Base-by-base conservation (phyloP, 176 grass and related monocot genomes). In the Juncus inflexus region DNA sequence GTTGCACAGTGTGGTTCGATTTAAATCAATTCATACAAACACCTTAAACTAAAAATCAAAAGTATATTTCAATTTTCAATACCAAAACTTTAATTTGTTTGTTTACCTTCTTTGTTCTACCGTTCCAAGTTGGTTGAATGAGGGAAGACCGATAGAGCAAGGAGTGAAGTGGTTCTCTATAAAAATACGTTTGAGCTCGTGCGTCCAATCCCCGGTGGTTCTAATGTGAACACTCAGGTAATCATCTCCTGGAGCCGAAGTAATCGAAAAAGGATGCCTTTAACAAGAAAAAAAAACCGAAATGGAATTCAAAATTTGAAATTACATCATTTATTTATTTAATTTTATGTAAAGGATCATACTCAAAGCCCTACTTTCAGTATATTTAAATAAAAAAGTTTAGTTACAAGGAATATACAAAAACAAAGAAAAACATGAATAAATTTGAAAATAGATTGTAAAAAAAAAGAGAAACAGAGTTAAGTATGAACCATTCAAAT, bases 251-350 rank as follows among this genome's bases (percentile, higher is more conserved):
- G 88, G 94, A 53, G 94, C 94, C 59, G 94, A 99, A 56, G 94
- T 99, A 55, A 99, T 99, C 64, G 94, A 99, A 61, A 99, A 99
- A 73, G 94, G 94, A 63, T 99, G 94, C 94, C 94, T 99, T 70
- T 62, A 16, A 35, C 7, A 54, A 50, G 43, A 78, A 55, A 57
- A 41, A 66, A 6, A 55, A 28, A 28, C 19, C 19, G 19, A 28
- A 28, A 28, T 28, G 19, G 19, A 28, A 28, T 28, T 28, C 19
- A 28, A 28, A 28, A 28, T 28, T 28, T 28, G 19, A 28, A 28
- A 28, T 28, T 28, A 28, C 19, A 28, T 28, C 19, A 28, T 28
- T 28, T 28, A 28, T 28, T 28, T 28, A 28, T 28, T 28, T 28
- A 1, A 28, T 28, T 28, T 28, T 28, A 28, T 28, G 19, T 28